Evolutionary conservation across 1,139 yeast species (phyloP), one percentile per base, ranked within the genome.

Genomic region (Taphrina betulina): DNA sequence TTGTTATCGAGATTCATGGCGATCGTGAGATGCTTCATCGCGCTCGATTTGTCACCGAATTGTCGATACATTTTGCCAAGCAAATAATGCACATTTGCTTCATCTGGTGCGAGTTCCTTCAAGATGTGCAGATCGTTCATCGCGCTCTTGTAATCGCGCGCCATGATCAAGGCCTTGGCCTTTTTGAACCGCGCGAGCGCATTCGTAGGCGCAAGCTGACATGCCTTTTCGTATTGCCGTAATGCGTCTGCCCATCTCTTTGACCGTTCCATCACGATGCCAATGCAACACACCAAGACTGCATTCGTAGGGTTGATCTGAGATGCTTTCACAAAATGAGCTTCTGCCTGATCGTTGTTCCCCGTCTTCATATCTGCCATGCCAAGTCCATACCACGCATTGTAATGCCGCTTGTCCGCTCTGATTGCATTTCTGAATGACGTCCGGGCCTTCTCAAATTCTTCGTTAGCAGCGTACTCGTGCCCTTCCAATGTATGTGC

Each of bases 401-500:
- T 92, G 69, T 90, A 92, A 68, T 89, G 96, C 58, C 92, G 77
- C 50, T 83, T 77, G 65, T 92, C 95, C 43, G 83, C 77, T 16
- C 85, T 72, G 44, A 92, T 75, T 7, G 96, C 94, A 60, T 78
- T 75, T 37, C 96, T 72, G 75, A 89, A 94, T 61, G 87, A 81
- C 60, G 84, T 88, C 61, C 86, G 78, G 0, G 98, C 97, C 70
- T 83, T 80, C 67, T 90, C 96, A 70, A 84, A 87, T 48, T 95
- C 89, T 70, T 94, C 98, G 65, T 81, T 87, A 3, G 92, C 79
- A 40, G 88, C 82, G 66, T 80, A 82, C 70, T 94, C 99, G 69
- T 94, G 98, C 0, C 96, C 99, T 71, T 86, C 89, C 58, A 94
- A 75, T 0, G 97, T 90, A 67, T 87, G 85, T 0, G 96, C 96